A percentile compares a stretch with the other conserved stretches of the same genome.
These are phyloP conservation scores for Fabrea salina DNA, from an alignment of 169 alveolate species.

Conservation along the genomic window DNA sequence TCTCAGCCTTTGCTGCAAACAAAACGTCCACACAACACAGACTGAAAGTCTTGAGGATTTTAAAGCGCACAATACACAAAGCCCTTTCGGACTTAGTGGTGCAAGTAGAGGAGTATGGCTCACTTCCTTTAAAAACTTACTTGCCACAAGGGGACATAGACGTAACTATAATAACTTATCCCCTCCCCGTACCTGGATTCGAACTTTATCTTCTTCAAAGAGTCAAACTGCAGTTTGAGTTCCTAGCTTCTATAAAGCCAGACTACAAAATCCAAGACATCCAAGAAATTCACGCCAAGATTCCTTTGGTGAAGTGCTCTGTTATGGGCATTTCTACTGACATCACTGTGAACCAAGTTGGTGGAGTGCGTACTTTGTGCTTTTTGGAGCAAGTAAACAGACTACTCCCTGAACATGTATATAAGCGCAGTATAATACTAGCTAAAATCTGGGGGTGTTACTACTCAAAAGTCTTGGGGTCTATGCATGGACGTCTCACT, in stretches of 20 bases:
- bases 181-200: neutral
- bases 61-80: neutral
- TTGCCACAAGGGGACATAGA: constrained; percentile 17
- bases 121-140: constrained; percentile 10
- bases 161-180: neutral
- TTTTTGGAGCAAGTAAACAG: constrained; percentile 4
- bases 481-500: neutral
- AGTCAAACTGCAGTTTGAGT: neutral
- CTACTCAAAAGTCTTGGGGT: neutral
- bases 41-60: neutral
- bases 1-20: neutral
- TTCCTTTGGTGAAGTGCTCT: neutral
- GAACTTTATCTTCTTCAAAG: neutral
- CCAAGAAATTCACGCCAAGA: neutral
- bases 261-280: neutral
- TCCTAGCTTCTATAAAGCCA: neutral
- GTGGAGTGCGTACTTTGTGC: constrained; percentile 13
- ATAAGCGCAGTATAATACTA: constrained; percentile 1
- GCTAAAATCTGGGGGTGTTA: constrained; percentile 15
- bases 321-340: neutral
- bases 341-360: constrained; percentile 28
- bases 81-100: neutral
- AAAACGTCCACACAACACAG: neutral
- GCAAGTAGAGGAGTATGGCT: constrained; percentile 9
- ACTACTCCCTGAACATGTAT: neutral